A percentile compares a stretch with the other conserved stretches of the same genome.
Evolutionary conservation across 202 grass and related monocot genomes (phyloP).

Genomic region (Zoysia matrella): DNA sequence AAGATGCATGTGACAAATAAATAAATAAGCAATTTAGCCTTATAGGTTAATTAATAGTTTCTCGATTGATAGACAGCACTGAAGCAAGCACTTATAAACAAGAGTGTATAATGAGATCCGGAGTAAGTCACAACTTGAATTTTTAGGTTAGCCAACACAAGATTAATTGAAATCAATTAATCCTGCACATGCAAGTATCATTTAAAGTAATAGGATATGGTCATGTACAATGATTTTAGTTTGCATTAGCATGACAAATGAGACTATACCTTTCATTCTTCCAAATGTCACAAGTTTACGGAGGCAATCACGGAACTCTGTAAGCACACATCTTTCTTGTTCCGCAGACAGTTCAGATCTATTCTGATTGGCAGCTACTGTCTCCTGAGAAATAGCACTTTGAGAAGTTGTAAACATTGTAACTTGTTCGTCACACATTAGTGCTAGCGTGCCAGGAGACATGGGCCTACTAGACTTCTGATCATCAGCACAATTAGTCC

Average conservation of each 20-base stretch:
- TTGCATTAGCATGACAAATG: conserved; percentile 18
- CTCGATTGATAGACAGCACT: not conserved
- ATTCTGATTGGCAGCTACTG: too few relatives aligned
- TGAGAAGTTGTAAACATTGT: too few relatives aligned
- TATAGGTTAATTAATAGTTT: not conserved
- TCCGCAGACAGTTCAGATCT: too few relatives aligned
- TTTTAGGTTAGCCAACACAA: not conserved
- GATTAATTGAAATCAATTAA: not conserved
- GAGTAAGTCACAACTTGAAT: not conserved
- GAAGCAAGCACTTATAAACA: too few relatives aligned
- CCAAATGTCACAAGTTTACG: too few relatives aligned
- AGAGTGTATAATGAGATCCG: not conserved
- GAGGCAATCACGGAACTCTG: too few relatives aligned
- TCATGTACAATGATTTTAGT: conserved; percentile 16
- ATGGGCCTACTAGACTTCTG: conserved; percentile 71
- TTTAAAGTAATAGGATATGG: not conserved
- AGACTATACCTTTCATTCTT: conserved; percentile 8
- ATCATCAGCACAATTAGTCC: conserved; percentile 55
- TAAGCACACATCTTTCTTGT: too few relatives aligned
- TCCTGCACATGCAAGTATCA: not conserved
- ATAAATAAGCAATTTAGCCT: not conserved
- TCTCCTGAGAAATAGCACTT: too few relatives aligned
- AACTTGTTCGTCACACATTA: too few relatives aligned
- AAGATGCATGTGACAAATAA: not conserved
- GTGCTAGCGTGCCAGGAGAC: conserved; percentile 15